Evolutionary conservation across 495 filamentous ascomycete genomes (phyloP).

Genomic region (Lasiosphaeria miniovina): DNA sequence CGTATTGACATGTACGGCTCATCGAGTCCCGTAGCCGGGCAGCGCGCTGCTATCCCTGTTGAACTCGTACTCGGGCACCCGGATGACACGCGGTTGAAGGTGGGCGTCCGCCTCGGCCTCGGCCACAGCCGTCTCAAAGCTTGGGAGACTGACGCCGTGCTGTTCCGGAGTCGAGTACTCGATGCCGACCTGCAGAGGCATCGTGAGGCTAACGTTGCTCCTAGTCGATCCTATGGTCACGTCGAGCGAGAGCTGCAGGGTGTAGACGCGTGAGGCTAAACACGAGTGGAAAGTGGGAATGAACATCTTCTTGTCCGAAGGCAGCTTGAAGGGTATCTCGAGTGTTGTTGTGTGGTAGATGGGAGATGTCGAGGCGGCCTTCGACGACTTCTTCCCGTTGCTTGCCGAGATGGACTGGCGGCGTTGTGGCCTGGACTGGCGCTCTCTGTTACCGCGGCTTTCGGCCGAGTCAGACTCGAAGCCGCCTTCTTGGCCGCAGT

Average conservation of each 20-base stretch:
- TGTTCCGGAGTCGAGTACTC: conserved; percentile 27
- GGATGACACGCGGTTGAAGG: conserved; percentile 44
- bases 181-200: conserved; percentile 75
- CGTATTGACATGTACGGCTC: no score
- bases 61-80: conserved; percentile 12
- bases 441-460: neutral
- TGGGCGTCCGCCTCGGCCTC: conserved; percentile 45
- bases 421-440: neutral
- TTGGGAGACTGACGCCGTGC: conserved; percentile 28
- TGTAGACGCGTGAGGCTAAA: conserved; percentile 75
- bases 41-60: conserved; percentile 17
- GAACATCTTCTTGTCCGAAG: conserved; percentile 62
- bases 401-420: neutral
- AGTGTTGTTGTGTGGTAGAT: conserved; percentile 63
- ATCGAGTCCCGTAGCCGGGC: conserved; percentile 48
- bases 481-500: neutral
- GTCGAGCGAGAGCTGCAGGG: conserved; percentile 64
- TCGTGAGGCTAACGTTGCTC: conserved; percentile 58
- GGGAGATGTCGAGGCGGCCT: conserved; percentile 19
- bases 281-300: conserved; percentile 89
- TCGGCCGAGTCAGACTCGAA: neutral
- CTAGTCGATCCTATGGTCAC: conserved; percentile 53
- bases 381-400: neutral
- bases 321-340: conserved; percentile 71
- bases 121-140: conserved; percentile 34